Evolutionary conservation across 257 asterid genomes (phyloP), one percentile per base, ranked within the genome.

Genomic region (Solanum sejunctum): DNA sequence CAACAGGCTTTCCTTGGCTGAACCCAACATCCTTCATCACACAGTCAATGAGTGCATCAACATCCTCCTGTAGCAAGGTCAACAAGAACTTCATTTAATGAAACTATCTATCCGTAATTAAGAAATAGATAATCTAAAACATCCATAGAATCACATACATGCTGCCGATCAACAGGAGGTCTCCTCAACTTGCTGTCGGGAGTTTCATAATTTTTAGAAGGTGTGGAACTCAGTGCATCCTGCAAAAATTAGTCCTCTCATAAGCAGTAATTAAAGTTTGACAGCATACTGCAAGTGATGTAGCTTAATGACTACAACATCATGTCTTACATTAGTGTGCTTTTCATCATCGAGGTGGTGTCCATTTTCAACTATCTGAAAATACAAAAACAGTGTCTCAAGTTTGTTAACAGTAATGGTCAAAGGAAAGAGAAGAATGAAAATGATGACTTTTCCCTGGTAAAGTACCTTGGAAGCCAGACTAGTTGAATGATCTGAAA

Each of bases 1-100:
- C 98, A 73, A 95, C 96, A 75, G 99, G 98, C 88, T 94, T 97
- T 86, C 98, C 99, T 87, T 97, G 98, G 88, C 98, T 97, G 90
- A 97, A 97, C 57, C 98, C 98, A 81, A 95, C 93, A 72, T 94
- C 97, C 91, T 94, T 95, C 92, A 87, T 90, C 66, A 92, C 96
- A 87, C 98, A 92, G 78, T 95, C 92, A 90, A 97, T 95, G 85
- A 97, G 98, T 41, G 98, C 90, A 91, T 94, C 99, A 87, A 97
- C 97, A 91, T 97, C 98, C 96, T 95, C 99, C 99, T 97, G 94
- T 82, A 88, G 75, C 64, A 86, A 88, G 71, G 70, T 80, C 79
- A 66, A 69, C 83, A 84, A 39, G 56, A 23, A 83, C 73, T 82
- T 58, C 84, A 77, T 80, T 81, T 86, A 78, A 85, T 73, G 51